These are phyloP conservation scores for Leccinum longicurvipes DNA, from an alignment of 768 basidiomycete genomes.

Conservation along the genomic window DNA sequence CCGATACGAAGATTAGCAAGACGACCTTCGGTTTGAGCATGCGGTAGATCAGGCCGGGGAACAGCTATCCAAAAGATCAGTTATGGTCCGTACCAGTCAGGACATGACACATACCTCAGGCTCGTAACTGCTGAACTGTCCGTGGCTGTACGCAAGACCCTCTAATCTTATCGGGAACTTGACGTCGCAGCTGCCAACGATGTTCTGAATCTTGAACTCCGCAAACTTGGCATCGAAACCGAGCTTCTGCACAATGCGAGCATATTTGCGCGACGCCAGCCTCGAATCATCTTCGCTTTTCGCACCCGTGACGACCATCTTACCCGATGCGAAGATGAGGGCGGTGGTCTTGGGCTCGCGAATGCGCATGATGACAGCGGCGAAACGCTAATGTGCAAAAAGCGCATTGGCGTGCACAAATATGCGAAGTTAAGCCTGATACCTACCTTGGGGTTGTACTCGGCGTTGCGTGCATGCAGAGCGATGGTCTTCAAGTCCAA, in stretches of 20 bases:
- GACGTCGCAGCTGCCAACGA: conserved; percentile 96
- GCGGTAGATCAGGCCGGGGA: conserved; percentile 98
- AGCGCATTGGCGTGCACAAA: conserved; percentile 60
- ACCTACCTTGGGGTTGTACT: conserved; percentile 99
- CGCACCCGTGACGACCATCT: conserved; percentile 99
- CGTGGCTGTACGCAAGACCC: conserved; percentile 96
- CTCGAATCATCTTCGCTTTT: conserved; percentile 98
- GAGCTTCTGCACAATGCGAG: conserved; percentile 98
- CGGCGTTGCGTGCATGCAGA: conserved; percentile 95
- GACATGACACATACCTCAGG: conserved; percentile 69
- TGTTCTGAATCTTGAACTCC: conserved; percentile 99
- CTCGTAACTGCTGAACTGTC: conserved; percentile 96
- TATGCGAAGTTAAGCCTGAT: conserved; percentile 33
- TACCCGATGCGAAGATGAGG: conserved; percentile 98
- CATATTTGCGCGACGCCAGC: conserved; percentile 96
- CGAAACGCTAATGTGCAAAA: conserved; percentile 89
- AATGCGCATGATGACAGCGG: conserved; percentile 99
- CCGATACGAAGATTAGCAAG: conserved; percentile 96
- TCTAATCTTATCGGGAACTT: conserved; percentile 98
- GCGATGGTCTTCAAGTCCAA: conserved; percentile 98
- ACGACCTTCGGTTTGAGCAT: conserved; percentile 99
- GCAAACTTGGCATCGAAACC: conserved; percentile 99
- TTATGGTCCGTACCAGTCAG: background rate
- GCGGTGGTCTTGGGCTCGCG: conserved; percentile 99
- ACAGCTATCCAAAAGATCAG: conserved; percentile 54